A percentile compares a stretch with the other conserved stretches of the same genome.
Conservation (phyloP, 2,329 filamentous ascomycete genomes). For the Calonectria ilicicola region DNA sequence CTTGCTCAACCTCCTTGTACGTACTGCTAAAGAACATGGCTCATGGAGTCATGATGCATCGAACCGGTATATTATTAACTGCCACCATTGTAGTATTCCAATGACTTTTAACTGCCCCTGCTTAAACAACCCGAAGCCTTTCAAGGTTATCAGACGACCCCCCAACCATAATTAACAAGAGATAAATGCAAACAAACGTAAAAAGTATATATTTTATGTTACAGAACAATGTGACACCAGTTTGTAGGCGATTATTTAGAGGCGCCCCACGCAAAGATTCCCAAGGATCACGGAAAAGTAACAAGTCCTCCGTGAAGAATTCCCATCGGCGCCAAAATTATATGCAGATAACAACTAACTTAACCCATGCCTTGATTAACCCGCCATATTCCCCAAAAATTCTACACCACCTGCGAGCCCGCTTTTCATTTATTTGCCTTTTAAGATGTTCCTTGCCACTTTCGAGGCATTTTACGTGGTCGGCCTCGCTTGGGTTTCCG, state of each 20-base stretch:
- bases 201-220: slow-evolving; percentile 22
- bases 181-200: neutral
- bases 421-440: slow-evolving; percentile 7
- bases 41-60: no score
- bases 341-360: slow-evolving; percentile 3
- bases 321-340: slow-evolving; percentile 21
- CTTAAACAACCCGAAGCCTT: neutral
- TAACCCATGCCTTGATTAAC: slow-evolving; percentile 13
- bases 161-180: neutral
- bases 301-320: slow-evolving; percentile 10
- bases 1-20: no score
- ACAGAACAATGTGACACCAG: slow-evolving; percentile 22
- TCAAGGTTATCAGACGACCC: no score
- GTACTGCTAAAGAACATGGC: no score
- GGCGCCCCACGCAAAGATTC: slow-evolving; percentile 7
- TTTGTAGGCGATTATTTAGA: slow-evolving; percentile 6
- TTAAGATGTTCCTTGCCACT: neutral
- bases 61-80: no score
- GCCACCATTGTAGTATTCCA: no score
- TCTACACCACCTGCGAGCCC: neutral
- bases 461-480: neutral
- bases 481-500: neutral
- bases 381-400: slow-evolving; percentile 10
- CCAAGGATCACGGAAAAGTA: slow-evolving; percentile 6
- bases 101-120: neutral